Conservation (phyloP, 2,329 filamentous ascomycete species). For the Aspergillus sp. region DNA sequence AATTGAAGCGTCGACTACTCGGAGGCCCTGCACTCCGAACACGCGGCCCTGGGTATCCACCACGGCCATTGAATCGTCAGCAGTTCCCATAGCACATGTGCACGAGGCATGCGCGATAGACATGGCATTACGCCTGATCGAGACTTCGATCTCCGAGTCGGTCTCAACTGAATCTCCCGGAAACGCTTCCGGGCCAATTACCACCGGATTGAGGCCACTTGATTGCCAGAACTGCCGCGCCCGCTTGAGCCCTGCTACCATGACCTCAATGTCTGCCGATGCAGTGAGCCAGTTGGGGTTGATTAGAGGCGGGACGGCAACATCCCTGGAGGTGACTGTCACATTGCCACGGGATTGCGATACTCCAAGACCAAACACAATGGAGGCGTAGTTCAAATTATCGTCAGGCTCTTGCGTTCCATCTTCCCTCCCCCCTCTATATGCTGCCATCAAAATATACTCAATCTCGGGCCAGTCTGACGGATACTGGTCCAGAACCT, state of each 20-base stretch:
- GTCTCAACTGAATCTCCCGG: slow-evolving; percentile 41
- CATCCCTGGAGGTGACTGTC: slow-evolving; percentile 37
- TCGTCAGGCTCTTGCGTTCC: background rate
- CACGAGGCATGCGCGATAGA: slow-evolving; percentile 38
- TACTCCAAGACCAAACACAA: slow-evolving; percentile 38
- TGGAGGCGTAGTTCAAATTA: slow-evolving; percentile 33
- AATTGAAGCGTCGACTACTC: slow-evolving; percentile 14
- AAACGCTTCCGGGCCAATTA: slow-evolving; percentile 33
- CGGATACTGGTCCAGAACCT: background rate
- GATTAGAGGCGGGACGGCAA: slow-evolving; percentile 40
- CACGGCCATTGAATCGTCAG: slow-evolving; percentile 34
- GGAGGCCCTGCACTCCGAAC: slow-evolving; percentile 27
- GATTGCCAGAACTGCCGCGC: slow-evolving; percentile 39
- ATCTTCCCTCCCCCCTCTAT: background rate
- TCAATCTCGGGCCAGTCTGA: slow-evolving; percentile 17
- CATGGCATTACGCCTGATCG: slow-evolving; percentile 27
- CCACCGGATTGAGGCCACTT: slow-evolving; percentile 22
- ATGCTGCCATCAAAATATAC: background rate
- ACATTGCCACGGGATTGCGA: slow-evolving; percentile 49
- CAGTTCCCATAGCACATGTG: slow-evolving; percentile 44
- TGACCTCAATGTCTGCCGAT: slow-evolving; percentile 47
- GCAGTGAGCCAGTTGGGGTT: slow-evolving; percentile 48
- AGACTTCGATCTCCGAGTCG: slow-evolving; percentile 45
- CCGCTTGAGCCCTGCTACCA: slow-evolving; percentile 46
- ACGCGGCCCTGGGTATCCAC: slow-evolving; percentile 37